Base-by-base conservation (phyloP, 805 yeast genomes). In the Teunomyces funiuensis region DNA sequence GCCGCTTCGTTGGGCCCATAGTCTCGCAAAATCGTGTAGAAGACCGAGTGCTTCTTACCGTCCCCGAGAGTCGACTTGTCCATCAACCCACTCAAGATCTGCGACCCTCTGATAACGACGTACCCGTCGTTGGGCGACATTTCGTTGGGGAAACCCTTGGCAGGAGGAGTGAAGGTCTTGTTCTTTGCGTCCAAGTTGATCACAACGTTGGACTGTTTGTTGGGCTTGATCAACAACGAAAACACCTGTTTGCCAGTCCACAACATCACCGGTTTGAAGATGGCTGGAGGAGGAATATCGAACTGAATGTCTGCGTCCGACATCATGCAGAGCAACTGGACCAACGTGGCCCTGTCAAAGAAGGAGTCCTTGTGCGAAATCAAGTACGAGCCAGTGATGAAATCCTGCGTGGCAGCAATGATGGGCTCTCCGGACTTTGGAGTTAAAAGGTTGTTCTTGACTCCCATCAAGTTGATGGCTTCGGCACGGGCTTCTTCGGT, bases 191-290 rank as follows among this genome's bases (percentile, higher is more conserved):
- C 97, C 51, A 93, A 70, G 58, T 93, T 93, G 58, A 93, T 89
- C 6, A 85, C 71, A 18, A 95, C 96, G 4, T 85, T 85, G 2
- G 93, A 83, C 4, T 69, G 42, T 31, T 68, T 71, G 65, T 86
- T 91, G 36, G 99, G 98, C 56, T 74, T 81, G 57, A 93, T 93
- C 50, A 93, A 74, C 46, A 93, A 63, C 31, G 95, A 83, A 63
- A 91, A 93, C 1, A 95, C 82, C 65, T 93, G 99, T 61, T 93
- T 93, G 42, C 99, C 99, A 0, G 99, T 90, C 99, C 99, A 93
- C 57, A 93, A 63, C 62, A 76, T 80, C 28, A 73, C 80, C 3
- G 99, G 99, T 64, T 91, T 93, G 67, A 82, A 73, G 41, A 93
- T 85, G 1, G 97, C 79, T 5, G 99, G 99, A 0, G 96, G 96